Evolutionary conservation across 768 basidiomycete genomes (phyloP).

Genomic region (Boletus insuetus): DNA sequence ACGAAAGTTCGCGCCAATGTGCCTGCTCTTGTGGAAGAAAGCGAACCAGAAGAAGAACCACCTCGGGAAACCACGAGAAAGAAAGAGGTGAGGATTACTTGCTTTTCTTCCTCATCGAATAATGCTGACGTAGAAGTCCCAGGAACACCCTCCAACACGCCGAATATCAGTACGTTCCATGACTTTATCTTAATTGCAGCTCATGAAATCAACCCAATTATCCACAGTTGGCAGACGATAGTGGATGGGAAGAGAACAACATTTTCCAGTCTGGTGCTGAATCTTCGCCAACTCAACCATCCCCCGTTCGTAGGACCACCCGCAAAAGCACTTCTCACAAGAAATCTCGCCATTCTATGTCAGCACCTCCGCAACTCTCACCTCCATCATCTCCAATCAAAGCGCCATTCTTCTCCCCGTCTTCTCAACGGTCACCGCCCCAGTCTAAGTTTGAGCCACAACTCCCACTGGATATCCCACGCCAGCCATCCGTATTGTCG

Average conservation of each 20-base stretch:
- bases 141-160: conserved; percentile 51
- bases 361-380: conserved; percentile 60
- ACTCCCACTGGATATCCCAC: conserved; percentile 39
- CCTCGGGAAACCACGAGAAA: conserved; percentile 60
- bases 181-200: conserved; percentile 9
- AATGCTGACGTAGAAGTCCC: conserved; percentile 32
- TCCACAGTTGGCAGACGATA: conserved; percentile 51
- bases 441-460: conserved; percentile 57
- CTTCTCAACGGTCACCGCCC: conserved; percentile 42
- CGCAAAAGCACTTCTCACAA: conserved; percentile 39
- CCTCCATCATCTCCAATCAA: conserved; percentile 43
- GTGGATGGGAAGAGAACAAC: conserved; percentile 90
- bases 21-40: conserved; percentile 62
- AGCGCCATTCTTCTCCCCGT: conserved; percentile 20
- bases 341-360: conserved; percentile 67
- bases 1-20: conserved; percentile 36
- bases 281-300: conserved; percentile 70
- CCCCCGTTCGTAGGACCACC: conserved; percentile 48
- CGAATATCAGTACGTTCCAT: conserved; percentile 49
- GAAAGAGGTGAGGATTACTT: conserved; percentile 47
- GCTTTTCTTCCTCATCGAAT: neutral
- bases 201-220: conserved; percentile 4
- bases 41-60: conserved; percentile 67
- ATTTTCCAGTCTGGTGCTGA: conserved; percentile 89
- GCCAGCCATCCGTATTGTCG: conserved; percentile 26